These are phyloP conservation scores for Penicillium frequentans DNA, from an alignment of 2,329 filamentous ascomycete species.

Conservation along the genomic window DNA sequence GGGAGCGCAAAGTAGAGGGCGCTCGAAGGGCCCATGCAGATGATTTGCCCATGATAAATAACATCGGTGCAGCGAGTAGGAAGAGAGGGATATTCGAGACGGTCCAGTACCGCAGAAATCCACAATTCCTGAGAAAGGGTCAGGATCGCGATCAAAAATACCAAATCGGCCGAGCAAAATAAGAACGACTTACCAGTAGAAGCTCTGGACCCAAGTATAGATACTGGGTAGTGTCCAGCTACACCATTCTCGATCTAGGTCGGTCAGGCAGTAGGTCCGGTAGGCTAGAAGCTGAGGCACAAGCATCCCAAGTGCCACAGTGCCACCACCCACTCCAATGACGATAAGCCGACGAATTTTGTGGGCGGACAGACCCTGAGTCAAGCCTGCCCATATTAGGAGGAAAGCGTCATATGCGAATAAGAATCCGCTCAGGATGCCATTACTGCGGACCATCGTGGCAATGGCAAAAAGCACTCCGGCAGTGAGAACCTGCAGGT, in stretches of 20 bases:
- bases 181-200: conserved; percentile 73
- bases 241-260: conserved; percentile 69
- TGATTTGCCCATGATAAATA: conserved; percentile 67
- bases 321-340: conserved; percentile 65
- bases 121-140: conserved; percentile 67
- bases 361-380: conserved; percentile 34
- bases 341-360: conserved; percentile 56
- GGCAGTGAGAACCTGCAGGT: conserved; percentile 58
- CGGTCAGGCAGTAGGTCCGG: conserved; percentile 61
- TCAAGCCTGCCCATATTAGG: conserved; percentile 44
- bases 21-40: conserved; percentile 48
- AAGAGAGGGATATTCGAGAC: conserved; percentile 84
- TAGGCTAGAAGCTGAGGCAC: conserved; percentile 77
- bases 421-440: conserved; percentile 74
- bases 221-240: conserved; percentile 72
- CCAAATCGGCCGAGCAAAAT: neutral
- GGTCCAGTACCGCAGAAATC: conserved; percentile 89
- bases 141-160: conserved; percentile 1
- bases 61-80: conserved; percentile 74
- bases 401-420: conserved; percentile 64
- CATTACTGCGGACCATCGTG: conserved; percentile 78
- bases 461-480: conserved; percentile 71
- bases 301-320: conserved; percentile 66
- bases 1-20: conserved; percentile 23
- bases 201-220: conserved; percentile 81